These are phyloP conservation scores for Parascedosporium putredinis DNA, from an alignment of 2,329 filamentous ascomycete genomes.

Conservation along the genomic window DNA sequence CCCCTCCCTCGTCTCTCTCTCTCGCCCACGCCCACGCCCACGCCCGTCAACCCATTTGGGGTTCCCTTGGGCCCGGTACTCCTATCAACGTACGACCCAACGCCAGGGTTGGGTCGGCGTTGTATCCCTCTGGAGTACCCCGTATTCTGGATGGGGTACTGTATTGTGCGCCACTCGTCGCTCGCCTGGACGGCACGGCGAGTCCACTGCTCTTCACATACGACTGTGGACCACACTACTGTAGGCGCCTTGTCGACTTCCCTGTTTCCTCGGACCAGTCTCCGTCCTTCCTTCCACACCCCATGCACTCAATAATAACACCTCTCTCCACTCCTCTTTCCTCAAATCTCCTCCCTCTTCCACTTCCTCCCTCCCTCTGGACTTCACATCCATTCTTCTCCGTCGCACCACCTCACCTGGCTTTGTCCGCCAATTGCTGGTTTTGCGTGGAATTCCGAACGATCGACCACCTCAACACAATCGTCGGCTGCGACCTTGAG, in stretches of 20 bases:
- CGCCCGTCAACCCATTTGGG: neutral
- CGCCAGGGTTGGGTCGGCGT: neutral
- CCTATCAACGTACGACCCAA: constrained; percentile 1
- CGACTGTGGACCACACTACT: neutral
- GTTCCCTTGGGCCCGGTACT: neutral
- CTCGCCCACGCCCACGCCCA: neutral
- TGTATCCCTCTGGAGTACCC: neutral
- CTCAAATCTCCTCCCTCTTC: constrained; percentile 4
- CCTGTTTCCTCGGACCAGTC: constrained; percentile 4
- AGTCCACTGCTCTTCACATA: neutral
- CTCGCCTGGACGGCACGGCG: neutral
- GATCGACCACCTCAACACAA: no score
- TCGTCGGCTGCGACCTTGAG: no score
- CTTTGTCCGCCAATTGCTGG: neutral
- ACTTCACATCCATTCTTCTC: neutral
- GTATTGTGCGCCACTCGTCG: neutral
- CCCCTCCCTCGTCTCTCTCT: no score
- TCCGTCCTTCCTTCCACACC: constrained; percentile 1
- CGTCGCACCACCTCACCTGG: neutral
- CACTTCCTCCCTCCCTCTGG: neutral
- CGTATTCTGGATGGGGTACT: constrained; percentile 2
- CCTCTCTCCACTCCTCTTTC: constrained; percentile 2
- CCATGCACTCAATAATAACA: constrained; percentile 1
- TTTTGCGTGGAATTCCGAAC: neutral
- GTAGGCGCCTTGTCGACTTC: neutral